Percentiles rank a stretch among this genome's conserved stretches.
Conservation (phyloP, 306 rosid species). For the Cicer bijugum region DNA sequence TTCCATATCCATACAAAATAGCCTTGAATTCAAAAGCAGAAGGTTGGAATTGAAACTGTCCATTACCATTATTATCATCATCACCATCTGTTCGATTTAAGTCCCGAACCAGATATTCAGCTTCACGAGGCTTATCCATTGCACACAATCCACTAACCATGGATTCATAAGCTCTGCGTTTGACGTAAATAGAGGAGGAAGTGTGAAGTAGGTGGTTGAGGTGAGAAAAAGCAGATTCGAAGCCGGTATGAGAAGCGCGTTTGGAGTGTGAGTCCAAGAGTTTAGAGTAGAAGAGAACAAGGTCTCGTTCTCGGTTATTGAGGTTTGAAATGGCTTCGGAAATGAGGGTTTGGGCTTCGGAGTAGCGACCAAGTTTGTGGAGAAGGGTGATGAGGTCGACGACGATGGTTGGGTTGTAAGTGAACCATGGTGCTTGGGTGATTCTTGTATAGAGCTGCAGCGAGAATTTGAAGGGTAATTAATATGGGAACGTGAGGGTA, state of each 20-base stretch:
- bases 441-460: conserved; percentile 66
- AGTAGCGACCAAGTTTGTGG: conserved; percentile 54
- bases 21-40: conserved; percentile 67
- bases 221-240: conserved; percentile 51
- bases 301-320: conserved; percentile 58
- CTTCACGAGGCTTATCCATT: conserved; percentile 69
- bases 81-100: conserved; percentile 53
- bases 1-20: conserved; percentile 66
- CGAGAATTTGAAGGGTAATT: not conserved
- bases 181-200: conserved; percentile 62
- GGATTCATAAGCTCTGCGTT: conserved; percentile 63
- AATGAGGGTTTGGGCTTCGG: conserved; percentile 52
- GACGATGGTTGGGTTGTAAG: conserved; percentile 66
- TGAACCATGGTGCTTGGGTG: conserved; percentile 69
- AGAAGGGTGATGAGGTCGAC: conserved; percentile 71
- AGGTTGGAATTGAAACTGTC: conserved; percentile 43
- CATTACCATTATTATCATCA: no score
- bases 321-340: conserved; percentile 57
- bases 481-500: not conserved
- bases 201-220: conserved; percentile 52
- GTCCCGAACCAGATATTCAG: conserved; percentile 61
- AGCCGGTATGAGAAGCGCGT: conserved; percentile 56
- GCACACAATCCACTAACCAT: conserved; percentile 71
- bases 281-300: conserved; percentile 62
- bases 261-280: conserved; percentile 71